Evolutionary conservation across 108 stramenopile species (phyloP), one percentile per base, ranked within the genome.

Genomic region (Skeletonema menzelii): DNA sequence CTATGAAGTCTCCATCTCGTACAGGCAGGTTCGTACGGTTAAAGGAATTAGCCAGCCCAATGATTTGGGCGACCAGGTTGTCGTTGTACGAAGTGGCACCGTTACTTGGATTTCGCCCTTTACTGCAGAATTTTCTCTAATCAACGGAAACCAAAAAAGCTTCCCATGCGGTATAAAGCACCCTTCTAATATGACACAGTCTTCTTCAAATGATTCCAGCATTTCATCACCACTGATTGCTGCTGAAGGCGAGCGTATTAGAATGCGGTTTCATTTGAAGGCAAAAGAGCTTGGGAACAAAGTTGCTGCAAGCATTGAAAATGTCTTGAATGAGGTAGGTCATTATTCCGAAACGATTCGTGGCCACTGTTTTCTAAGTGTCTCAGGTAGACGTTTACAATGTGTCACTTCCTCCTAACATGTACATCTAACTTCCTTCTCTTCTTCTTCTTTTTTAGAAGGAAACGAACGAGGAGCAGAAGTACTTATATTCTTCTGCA

Each of bases 61-160:
- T n/a, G 69, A 66, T 17, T 46, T 56, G 34, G 73, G 72, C 24
- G 86, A 94, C 42, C 56, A 72, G 20, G 91, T 94, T 5, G 71
- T 75, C 12, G 83, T 90, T 22, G 77, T 85, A 19, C 76, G 77
- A 37, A 87, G 46, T 27, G 76, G 77, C n/a, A 49, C 66, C 10
- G 55, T 90, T 10, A 58, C 68, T 7, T 94, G 93, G 93, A 79
- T 76, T 30, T 72, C 79, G 22, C 91, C 93, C 1, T 65, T 94
- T 30, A 59, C 70, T 12, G 85, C 84, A 3, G 77, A 65, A 4
- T 94, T 91, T 65, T 63, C 63, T 37, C 56, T 58, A 14, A 40
- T 34, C 17, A 44, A 71, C 4, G 82, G 84, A 22, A 3, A 62
- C 20, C 77, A 80, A 26, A 79, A 77, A 4, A 40, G 69, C 20